Base-by-base conservation (phyloP, 805 yeast species). In the Ogataea paraovalis region DNA sequence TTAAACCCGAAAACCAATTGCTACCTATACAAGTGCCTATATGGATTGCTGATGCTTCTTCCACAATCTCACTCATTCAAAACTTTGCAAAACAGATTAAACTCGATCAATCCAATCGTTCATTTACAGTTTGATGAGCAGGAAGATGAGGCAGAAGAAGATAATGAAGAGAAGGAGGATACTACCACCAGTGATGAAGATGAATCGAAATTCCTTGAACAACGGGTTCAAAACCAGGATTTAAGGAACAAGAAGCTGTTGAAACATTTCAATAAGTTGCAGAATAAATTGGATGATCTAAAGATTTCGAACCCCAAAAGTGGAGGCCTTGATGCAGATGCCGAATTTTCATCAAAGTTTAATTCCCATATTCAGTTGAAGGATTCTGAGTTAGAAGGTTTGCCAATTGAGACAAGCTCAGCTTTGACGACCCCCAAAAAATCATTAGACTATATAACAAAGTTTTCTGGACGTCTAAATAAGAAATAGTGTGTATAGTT, bases 51-150 rank as follows among this genome's bases (percentile, higher is more conserved):
- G 49, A 94, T 94, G 99, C 74, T 94, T 4, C 67, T 94, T 43
- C 99, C 99, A 0, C 99, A 94, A 63, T 88, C 97, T 0, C 78
- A 87, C 12, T 96, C 98, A 0, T 94, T 88, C 62, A 81, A 78
- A n/a, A 80, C 87, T 0, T 72, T 94, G 53, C 85, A 85, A 54
- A 87, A 84, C 58, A 74, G 99, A 50, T 72, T 94, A 43, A 78
- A 78, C 43, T 73, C 87, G 33, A 76, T 85, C 22, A 70, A 78
- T 5, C 70, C 74, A n/a, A 59, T 62, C 12, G 53, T 53, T 21
- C 59, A 54, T 37, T 58, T 69, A 19, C 64, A 59, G 20, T 34
- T 58, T 16, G 57, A 52, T 18, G 56, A 53, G 5, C 57, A 52
- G 22, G 58, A 58, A 36, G 53, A 54, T 25, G 62, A 57, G 38